These are phyloP conservation scores for Hypoxylon trugodes DNA, from an alignment of 495 filamentous ascomycete species.

Conservation along the genomic window DNA sequence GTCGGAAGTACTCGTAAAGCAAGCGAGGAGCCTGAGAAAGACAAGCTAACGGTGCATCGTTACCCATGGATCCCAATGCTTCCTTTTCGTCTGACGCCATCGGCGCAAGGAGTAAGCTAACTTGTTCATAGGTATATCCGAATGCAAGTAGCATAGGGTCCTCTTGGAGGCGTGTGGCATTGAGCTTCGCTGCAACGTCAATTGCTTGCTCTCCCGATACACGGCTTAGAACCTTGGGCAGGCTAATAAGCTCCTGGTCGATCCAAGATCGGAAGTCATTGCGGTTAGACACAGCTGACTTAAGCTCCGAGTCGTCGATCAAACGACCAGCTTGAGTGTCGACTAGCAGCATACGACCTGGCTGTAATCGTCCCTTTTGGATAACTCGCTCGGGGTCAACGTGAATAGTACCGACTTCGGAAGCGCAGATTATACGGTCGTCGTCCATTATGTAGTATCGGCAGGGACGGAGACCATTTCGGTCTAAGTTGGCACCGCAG, in stretches of 20 bases:
- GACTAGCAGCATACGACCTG: constrained; percentile 96
- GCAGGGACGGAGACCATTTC: constrained; percentile 96
- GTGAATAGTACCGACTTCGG: constrained; percentile 93
- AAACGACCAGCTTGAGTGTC: constrained; percentile 95
- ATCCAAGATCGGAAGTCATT: constrained; percentile 91
- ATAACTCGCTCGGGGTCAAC: constrained; percentile 91
- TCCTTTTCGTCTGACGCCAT: constrained; percentile 99
- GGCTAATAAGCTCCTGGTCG: constrained; percentile 82
- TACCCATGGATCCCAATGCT: constrained; percentile 99
- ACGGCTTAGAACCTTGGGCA: constrained; percentile 70
- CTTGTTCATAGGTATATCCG: constrained; percentile 97
- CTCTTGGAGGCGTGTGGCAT: constrained; percentile 79
- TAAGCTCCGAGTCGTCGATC: constrained; percentile 94
- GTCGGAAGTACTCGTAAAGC: constrained; percentile 97
- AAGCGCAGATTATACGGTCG: constrained; percentile 98
- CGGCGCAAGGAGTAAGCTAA: constrained; percentile 90
- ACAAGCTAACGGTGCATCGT: constrained; percentile 95
- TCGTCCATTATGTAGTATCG: constrained; percentile 98
- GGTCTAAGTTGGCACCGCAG: constrained; percentile 98
- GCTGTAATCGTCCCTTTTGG: constrained; percentile 94
- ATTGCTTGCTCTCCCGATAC: constrained; percentile 46
- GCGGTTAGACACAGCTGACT: constrained; percentile 83
- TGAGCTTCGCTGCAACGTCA: constrained; percentile 70
- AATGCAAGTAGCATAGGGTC: constrained; percentile 88
- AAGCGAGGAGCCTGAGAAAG: constrained; percentile 88